Conservation (phyloP, 345 rosid species). For the Cardamine resedifolia region DNA sequence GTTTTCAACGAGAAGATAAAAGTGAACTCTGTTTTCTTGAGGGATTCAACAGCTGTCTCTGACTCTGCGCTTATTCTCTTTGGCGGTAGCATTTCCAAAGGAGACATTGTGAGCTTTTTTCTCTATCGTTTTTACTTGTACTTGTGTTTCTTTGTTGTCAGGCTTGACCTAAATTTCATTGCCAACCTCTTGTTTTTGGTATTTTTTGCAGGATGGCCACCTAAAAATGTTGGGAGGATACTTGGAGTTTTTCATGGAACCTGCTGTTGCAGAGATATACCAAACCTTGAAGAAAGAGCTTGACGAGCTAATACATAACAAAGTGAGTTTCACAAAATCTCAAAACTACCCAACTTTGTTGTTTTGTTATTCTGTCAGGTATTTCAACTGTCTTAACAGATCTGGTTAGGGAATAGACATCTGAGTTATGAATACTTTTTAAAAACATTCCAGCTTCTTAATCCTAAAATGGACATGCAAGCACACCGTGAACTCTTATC, state of each 20-base stretch:
- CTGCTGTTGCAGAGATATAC: conserved; percentile 62
- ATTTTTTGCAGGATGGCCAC: conserved; percentile 67
- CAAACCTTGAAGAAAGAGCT: conserved; percentile 70
- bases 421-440: conserved; percentile 7
- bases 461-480: conserved; percentile 64
- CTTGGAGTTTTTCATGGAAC: conserved; percentile 81
- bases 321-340: conserved; percentile 52
- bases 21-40: conserved; percentile 84
- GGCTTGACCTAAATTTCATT: not conserved
- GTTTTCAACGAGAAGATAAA: conserved; percentile 93
- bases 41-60: conserved; percentile 91
- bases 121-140: conserved; percentile 22
- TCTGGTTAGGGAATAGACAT: conserved; percentile 11
- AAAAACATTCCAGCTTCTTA: conserved; percentile 52
- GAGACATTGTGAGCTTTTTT: conserved; percentile 52
- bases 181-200: conserved; percentile 17
- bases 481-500: conserved; percentile 58
- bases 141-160: conserved; percentile 12
- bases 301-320: conserved; percentile 70
- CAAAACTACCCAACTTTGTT: conserved; percentile 22
- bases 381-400: not conserved
- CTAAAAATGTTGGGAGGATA: conserved; percentile 92
- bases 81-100: conserved; percentile 75
- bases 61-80: conserved; percentile 81
- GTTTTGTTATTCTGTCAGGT: conserved; percentile 20